Evolutionary conservation across 2,329 filamentous ascomycete species (phyloP), one percentile per base, ranked within the genome.

Genomic region (Phialophora expanda): DNA sequence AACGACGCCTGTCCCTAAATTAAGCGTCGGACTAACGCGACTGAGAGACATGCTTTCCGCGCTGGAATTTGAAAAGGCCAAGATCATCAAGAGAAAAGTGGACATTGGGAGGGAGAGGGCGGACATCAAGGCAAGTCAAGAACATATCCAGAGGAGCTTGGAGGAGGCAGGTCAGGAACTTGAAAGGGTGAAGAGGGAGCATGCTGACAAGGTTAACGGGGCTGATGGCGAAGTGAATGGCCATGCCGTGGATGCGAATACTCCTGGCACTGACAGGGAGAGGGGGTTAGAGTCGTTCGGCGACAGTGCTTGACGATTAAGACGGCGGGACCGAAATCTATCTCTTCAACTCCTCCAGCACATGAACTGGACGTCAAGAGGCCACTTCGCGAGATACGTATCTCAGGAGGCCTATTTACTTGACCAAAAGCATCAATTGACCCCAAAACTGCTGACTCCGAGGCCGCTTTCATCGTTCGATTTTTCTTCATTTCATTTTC

Each of bases 81-180:
- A 58, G 24, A 59, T 71, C 60, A 38, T 68, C 48, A 69, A 68
- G 53, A 59, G 67, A 11, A 51, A 60, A 7, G 69, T 66, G 12
- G 70, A 69, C 30, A 64, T 70, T 24, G 44, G n/a, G 38, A 34
- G 62, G 8, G 65, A 70, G 34, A 65, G 61, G 58, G 54, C 58
- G 12, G 71, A 71, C 22, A 69, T 69, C 41, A 65, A 60, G 34
- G 62, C 56, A 11, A 65, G 56, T 57, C 66, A 69, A 64, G 66
- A 57, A 1, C 64, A 69, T 54, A 69, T 69, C 30, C 68, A 71
- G 58, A 41, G 56, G n/a, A 66, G 63, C 30, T 61, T 71, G 48
- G 66, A 71, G 48, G 69, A 72, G 41, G 62, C 66, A 4, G 70
- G 68, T 7, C 44, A 58, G 30, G 69, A 72, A 62, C 53, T 71